Percentiles rank a stretch among this genome's conserved stretches.
These are phyloP conservation scores for Thielaviopsis euricoi DNA, from an alignment of 2,329 filamentous ascomycete genomes.

Conservation along the genomic window DNA sequence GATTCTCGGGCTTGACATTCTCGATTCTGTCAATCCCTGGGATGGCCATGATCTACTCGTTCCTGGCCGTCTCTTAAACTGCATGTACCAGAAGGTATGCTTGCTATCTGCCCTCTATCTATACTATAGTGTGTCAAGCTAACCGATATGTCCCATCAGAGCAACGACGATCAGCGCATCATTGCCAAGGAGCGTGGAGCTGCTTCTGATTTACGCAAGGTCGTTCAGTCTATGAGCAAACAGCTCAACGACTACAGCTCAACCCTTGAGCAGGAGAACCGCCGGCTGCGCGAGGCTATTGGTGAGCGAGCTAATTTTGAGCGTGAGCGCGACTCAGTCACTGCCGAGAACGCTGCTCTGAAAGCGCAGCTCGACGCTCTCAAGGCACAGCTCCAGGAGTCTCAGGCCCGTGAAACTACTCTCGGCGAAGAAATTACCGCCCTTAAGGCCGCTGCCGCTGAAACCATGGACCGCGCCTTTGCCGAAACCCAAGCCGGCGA, in stretches of 20 bases:
- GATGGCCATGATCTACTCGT: slow-evolving; percentile 5
- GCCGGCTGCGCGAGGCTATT: slow-evolving; percentile 31
- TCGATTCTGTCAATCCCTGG: slow-evolving; percentile 5
- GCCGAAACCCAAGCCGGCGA: neutral
- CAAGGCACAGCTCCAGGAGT: slow-evolving; percentile 17
- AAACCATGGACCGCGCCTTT: slow-evolving; percentile 3
- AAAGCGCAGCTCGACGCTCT: slow-evolving; percentile 19
- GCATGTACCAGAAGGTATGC: slow-evolving; percentile 12
- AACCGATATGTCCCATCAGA: slow-evolving; percentile 1
- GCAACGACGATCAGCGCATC: slow-evolving; percentile 23
- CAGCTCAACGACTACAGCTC: slow-evolving; percentile 29
- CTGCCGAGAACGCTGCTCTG: slow-evolving; percentile 21
- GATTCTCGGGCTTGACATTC: slow-evolving; percentile 9
- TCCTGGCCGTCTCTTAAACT: slow-evolving; percentile 4
- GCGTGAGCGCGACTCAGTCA: slow-evolving; percentile 22
- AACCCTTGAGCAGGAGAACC: slow-evolving; percentile 28
- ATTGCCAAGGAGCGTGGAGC: slow-evolving; percentile 22
- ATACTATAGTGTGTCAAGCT: neutral
- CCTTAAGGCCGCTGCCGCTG: slow-evolving; percentile 4
- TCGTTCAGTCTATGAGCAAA: slow-evolving; percentile 27
- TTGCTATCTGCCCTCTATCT: neutral
- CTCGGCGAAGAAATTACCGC: slow-evolving; percentile 18
- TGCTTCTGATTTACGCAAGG: slow-evolving; percentile 19
- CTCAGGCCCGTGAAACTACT: slow-evolving; percentile 17
- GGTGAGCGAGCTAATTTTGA: slow-evolving; percentile 33